Evolutionary conservation across 2,329 filamentous ascomycete genomes (phyloP).

Genomic region (Coniochaeta hoffmannii): DNA sequence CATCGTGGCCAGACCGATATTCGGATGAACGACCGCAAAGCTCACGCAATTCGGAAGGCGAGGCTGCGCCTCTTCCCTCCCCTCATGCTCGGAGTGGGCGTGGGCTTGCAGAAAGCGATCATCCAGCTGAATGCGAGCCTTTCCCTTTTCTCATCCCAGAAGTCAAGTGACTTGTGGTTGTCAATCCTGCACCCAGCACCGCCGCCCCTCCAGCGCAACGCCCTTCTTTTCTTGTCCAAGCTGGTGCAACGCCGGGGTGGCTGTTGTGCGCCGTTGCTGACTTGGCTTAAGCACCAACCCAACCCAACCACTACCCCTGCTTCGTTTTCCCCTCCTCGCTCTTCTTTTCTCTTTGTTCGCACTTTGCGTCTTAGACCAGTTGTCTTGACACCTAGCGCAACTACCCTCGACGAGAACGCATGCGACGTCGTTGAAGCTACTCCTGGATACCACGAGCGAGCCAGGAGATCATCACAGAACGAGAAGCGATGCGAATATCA

Average conservation of each 20-base stretch:
- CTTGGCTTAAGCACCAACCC: not conserved
- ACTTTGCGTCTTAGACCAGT: not conserved
- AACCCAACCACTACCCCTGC: not conserved
- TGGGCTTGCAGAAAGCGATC: slow-evolving; percentile 5
- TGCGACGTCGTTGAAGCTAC: not conserved
- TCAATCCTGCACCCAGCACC: not conserved
- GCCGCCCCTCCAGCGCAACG: not conserved
- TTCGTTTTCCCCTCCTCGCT: not conserved
- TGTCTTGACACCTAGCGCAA: not conserved
- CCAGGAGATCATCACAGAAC: not conserved
- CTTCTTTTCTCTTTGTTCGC: not conserved
- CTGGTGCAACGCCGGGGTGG: not conserved
- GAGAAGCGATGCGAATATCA: slow-evolving; percentile 10
- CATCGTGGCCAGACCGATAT: not conserved
- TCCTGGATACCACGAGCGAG: not conserved
- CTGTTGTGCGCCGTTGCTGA: not conserved
- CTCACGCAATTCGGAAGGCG: too few species aligned
- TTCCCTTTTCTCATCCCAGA: not conserved
- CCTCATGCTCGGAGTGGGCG: slow-evolving; percentile 5
- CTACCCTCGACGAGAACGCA: not conserved
- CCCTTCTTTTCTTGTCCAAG: not conserved
- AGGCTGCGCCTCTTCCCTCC: slow-evolving; percentile 11
- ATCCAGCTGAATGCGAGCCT: slow-evolving; percentile 6
- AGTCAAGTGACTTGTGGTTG: not conserved
- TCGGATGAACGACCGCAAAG: too few species aligned